A percentile compares a stretch with the other conserved stretches of the same genome.
Conservation (phyloP, 208 protist genomes). For the Leishmania tarentolae region DNA sequence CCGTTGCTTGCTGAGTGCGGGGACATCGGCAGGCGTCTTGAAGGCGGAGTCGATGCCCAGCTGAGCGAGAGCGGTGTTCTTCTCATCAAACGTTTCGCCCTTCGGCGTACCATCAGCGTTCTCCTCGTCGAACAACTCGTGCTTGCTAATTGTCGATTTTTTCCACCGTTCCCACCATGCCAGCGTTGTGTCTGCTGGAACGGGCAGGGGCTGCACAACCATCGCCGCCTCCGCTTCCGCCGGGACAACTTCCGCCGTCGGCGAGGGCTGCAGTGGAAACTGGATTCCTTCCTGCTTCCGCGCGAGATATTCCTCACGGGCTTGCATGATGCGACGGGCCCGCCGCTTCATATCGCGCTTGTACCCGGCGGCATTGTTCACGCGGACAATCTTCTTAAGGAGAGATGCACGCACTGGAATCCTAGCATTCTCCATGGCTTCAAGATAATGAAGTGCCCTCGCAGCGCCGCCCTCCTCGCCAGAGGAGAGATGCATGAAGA, state of each 20-base stretch:
- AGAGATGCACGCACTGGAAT: constrained; percentile 76
- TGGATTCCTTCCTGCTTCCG: constrained; percentile 55
- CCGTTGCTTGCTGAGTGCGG: constrained; percentile 47
- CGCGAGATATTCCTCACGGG: constrained; percentile 83
- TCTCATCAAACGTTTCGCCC: constrained; percentile 82
- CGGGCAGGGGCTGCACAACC: constrained; percentile 47
- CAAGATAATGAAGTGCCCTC: constrained; percentile 85
- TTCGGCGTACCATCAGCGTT: constrained; percentile 78
- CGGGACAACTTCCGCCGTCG: background rate
- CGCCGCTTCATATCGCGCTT: constrained; percentile 92
- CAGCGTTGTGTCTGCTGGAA: constrained; percentile 64
- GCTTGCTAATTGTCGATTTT: constrained; percentile 72
- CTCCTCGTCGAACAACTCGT: constrained; percentile 86
- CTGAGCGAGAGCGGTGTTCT: constrained; percentile 80
- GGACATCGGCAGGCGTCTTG: constrained; percentile 65
- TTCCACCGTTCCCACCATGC: constrained; percentile 91
- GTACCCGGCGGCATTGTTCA: constrained; percentile 88
- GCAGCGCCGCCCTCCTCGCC: constrained; percentile 89
- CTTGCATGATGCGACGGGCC: constrained; percentile 92
- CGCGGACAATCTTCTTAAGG: constrained; percentile 87
- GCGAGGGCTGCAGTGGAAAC: constrained; percentile 24
- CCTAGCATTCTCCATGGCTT: constrained; percentile 83
- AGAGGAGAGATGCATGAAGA: constrained; percentile 92
- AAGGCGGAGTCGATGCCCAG: constrained; percentile 82
- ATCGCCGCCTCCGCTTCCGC: constrained; percentile 1